A percentile compares a stretch with the other conserved stretches of the same genome.
These are phyloP conservation scores for Cordyceps pruinosa DNA, from an alignment of 2,329 filamentous ascomycete species.

Conservation along the genomic window DNA sequence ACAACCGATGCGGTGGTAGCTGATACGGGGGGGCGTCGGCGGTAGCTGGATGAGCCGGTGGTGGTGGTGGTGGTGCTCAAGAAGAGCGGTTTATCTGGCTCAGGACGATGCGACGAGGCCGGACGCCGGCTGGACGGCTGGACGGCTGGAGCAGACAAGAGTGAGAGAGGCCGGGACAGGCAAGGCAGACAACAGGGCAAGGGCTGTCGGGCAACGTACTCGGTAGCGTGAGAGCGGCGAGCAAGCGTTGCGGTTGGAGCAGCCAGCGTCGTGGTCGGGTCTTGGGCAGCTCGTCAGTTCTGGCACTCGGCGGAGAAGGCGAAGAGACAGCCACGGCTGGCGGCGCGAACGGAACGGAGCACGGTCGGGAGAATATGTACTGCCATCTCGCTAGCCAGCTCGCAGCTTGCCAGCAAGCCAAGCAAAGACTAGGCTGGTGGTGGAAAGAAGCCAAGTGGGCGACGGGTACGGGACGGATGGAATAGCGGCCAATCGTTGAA, in stretches of 20 bases:
- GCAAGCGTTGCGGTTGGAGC: background rate
- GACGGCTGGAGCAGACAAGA: too few relatives aligned
- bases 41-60: background rate
- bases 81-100: background rate
- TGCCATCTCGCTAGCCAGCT: constrained; percentile 8
- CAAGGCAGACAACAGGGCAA: background rate
- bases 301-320: background rate
- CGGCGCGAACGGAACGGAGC: constrained; percentile 7
- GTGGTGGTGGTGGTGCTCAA: background rate
- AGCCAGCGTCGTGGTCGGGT: background rate
- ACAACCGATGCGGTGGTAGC: background rate
- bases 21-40: background rate
- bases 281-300: background rate
- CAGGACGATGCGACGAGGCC: background rate
- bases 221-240: background rate
- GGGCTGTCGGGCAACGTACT: background rate
- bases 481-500: constrained; percentile 10
- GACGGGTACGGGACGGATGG: constrained; percentile 11
- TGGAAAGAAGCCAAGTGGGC: constrained; percentile 6
- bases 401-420: too few relatives aligned
- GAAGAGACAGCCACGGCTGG: constrained; percentile 3
- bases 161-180: background rate
- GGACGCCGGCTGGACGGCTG: too few relatives aligned
- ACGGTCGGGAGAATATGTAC: constrained; percentile 10
- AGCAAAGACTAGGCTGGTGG: constrained; percentile 6